phyloP scores from a whole-genome alignment of 2,329 filamentous ascomycete species.

The Fusarium burgessii region DNA sequence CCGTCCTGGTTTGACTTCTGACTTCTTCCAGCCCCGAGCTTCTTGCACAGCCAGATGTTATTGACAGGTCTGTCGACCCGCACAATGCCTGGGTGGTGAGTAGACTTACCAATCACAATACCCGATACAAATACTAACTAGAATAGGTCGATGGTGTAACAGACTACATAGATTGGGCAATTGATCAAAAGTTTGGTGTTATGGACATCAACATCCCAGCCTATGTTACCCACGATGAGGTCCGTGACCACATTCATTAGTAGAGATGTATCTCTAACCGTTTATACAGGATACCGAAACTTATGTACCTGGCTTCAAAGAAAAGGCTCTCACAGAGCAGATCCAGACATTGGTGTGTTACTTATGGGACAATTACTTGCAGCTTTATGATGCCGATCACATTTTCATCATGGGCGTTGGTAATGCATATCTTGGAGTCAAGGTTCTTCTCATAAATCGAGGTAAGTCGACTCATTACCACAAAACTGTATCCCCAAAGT shows the following conservation, averaged over 20 bases:
- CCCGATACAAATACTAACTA: conserved; percentile 12
- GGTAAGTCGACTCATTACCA: conserved; percentile 59
- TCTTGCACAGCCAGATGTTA: conserved; percentile 72
- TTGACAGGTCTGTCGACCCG: conserved; percentile 79
- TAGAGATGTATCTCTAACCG: conserved; percentile 24
- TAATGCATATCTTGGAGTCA: conserved; percentile 86
- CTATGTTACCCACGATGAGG: conserved; percentile 74
- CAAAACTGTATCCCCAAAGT: background rate
- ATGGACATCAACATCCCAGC: conserved; percentile 93
- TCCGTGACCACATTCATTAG: conserved; percentile 50
- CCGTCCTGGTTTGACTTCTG: background rate
- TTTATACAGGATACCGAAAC: conserved; percentile 59
- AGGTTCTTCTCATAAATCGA: conserved; percentile 82
- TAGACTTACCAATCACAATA: conserved; percentile 18
- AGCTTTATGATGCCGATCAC: conserved; percentile 77
- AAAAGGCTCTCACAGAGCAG: conserved; percentile 65
- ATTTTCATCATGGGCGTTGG: conserved; percentile 91
- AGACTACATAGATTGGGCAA: conserved; percentile 87
- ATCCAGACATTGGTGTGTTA: conserved; percentile 83
- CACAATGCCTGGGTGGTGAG: conserved; percentile 92
- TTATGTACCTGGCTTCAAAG: conserved; percentile 59
- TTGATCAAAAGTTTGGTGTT: conserved; percentile 80
- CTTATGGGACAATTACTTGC: conserved; percentile 97
- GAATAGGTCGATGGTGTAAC: conserved; percentile 81
- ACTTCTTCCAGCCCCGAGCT: conserved; percentile 70